These are phyloP conservation scores for Diversispora epigaea DNA, from an alignment of 192 early-diverging fungal species.

Conservation along the genomic window DNA sequence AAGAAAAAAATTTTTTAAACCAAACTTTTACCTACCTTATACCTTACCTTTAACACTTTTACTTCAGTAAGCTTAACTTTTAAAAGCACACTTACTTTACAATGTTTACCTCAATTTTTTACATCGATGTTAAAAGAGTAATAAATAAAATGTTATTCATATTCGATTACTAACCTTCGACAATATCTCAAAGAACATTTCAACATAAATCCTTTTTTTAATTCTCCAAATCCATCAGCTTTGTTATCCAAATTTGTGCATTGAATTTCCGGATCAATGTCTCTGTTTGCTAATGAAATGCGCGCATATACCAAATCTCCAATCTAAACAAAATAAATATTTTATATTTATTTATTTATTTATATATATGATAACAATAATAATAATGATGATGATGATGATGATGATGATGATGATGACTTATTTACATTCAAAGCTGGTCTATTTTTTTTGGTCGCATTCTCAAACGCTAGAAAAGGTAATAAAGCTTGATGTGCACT, in stretches of 20 bases:
- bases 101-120: too few species aligned
- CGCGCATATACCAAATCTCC: constrained; percentile 83
- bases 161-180: constrained; percentile 60
- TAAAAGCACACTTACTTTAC: too few species aligned
- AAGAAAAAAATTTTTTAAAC: too few species aligned
- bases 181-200: constrained; percentile 79
- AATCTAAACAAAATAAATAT: constrained; percentile 38
- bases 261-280: constrained; percentile 97
- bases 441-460: constrained; percentile 86
- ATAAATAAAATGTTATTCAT: too few species aligned
- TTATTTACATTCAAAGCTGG: constrained; percentile 71
- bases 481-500: constrained; percentile 81
- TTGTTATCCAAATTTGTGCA: constrained; percentile 82
- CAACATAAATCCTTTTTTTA: constrained; percentile 77
- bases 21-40: too few species aligned
- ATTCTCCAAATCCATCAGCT: constrained; percentile 88
- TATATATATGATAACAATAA: too few species aligned
- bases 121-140: too few species aligned
- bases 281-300: constrained; percentile 82
- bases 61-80: too few species aligned
- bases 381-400: too few species aligned
- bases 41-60: too few species aligned
- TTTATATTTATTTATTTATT: too few species aligned
- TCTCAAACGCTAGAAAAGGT: constrained; percentile 85
- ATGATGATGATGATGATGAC: too few species aligned